Base-by-base conservation (phyloP, 148 eudicot species). In the Diospyros kaki region DNA sequence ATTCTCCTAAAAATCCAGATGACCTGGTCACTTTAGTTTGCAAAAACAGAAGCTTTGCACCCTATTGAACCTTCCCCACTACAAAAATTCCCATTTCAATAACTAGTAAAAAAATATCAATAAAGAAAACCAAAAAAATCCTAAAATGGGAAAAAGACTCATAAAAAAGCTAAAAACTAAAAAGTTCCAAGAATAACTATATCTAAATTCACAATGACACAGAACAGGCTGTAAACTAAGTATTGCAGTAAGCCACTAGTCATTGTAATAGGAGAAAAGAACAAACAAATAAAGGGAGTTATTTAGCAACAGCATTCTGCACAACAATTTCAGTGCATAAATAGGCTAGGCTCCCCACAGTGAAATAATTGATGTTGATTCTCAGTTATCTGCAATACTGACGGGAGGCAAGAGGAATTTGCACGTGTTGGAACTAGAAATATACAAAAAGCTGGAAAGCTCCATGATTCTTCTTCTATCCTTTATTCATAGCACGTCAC, bases 331-430 rank as follows among this genome's bases (percentile, higher is more conserved):
- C 28, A 28, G 28, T 28, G 28, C 28, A 28, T 28, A 28, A 28
- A 28, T 28, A 28, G 28, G 28, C 28, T 28, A 28, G 28, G 28
- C 39, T 61, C 75, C 42, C 56, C 7, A 6, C 51, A 5, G 40
- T 6, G 10, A 73, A 52, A 40, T 65, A 58, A 70, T 66, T 68
- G 55, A 59, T 17, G 51, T 55, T 54, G 56, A 65, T 18, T 77
- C 58, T 71, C 79, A 78, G 73, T 80, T 51, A 60, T 76, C 71
- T 54, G 15, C 66, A 66, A 62, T 58, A 63, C 42, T 76, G 45
- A 75, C 66, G 72, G 70, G 39, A 55, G 68, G 67, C 83, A 77
- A 52, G 38, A 64, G 42, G 71, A 43, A 46, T 14, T 70, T 70
- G 73, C 63, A 69, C 11, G 43, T 18, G 45, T 62, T 39, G 17